Evolutionary conservation across 2,329 filamentous ascomycete species (phyloP).

Genomic region (Paracamarosporium sp.): DNA sequence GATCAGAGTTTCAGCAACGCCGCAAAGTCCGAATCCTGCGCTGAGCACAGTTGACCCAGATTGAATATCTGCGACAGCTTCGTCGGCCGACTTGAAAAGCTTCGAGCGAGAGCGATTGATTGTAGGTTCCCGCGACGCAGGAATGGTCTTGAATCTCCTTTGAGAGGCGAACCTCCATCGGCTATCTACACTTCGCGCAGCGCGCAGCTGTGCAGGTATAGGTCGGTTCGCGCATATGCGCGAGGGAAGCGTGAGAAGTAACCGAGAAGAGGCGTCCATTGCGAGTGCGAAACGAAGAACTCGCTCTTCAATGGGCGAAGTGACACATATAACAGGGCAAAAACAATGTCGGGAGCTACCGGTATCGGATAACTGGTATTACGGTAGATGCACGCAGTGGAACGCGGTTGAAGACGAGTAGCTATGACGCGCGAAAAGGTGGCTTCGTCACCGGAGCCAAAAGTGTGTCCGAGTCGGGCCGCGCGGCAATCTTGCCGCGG

Average conservation of each 20-base stretch:
- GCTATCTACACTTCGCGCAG: conserved; percentile 21
- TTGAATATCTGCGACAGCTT: conserved; percentile 46
- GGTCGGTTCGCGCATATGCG: conserved; percentile 34
- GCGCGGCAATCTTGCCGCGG: conserved; percentile 1
- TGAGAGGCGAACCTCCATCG: conserved; percentile 32
- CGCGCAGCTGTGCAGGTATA: conserved; percentile 35
- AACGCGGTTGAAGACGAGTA: neutral
- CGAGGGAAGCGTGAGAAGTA: conserved; percentile 35
- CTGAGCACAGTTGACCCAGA: conserved; percentile 46
- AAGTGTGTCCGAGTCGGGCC: conserved; percentile 13
- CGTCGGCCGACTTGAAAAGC: conserved; percentile 44
- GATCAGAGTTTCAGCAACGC: conserved; percentile 48
- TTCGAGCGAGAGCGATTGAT: conserved; percentile 46
- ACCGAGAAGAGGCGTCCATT: conserved; percentile 40
- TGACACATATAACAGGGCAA: neutral
- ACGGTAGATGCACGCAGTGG: neutral
- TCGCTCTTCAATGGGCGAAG: conserved; percentile 8
- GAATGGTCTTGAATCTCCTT: conserved; percentile 29
- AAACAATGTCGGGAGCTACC: neutral
- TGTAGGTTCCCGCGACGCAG: conserved; percentile 29
- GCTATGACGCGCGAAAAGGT: conserved; percentile 11
- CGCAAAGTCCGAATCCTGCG: conserved; percentile 48
- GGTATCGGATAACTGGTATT: neutral
- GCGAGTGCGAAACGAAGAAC: conserved; percentile 15
- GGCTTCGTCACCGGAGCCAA: conserved; percentile 10